A percentile compares a stretch with the other conserved stretches of the same genome.
Evolutionary conservation across 257 asterid genomes (phyloP).

Genomic region (Solanum pinnatisectum): DNA sequence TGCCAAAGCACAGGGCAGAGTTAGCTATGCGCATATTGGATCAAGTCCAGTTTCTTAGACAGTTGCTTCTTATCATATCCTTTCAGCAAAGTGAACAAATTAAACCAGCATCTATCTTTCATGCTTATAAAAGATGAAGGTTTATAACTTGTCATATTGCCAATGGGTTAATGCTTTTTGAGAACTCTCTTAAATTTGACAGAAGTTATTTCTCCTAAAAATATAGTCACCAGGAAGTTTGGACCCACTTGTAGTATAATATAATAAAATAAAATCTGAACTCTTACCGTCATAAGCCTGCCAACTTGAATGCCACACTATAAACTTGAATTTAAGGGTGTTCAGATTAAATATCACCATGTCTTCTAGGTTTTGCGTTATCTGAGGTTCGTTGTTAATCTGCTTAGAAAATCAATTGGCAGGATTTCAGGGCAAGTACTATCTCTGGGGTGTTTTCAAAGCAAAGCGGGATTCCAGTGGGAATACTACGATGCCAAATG

Average conservation of each 20-base stretch:
- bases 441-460: conserved; percentile 81
- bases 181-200: background rate
- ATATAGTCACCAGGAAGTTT: background rate
- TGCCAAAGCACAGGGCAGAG: background rate
- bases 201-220: background rate
- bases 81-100: background rate
- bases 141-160: background rate
- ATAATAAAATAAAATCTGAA: background rate
- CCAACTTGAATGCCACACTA: background rate
- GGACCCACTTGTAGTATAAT: background rate
- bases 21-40: background rate
- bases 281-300: background rate
- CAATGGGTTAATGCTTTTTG: background rate
- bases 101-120: background rate
- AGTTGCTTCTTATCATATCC: background rate
- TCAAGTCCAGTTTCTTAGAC: background rate
- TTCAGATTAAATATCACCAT: background rate
- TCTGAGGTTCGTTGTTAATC: background rate
- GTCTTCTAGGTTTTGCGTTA: background rate
- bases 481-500: background rate
- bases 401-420: conserved; percentile 13
- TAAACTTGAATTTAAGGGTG: background rate
- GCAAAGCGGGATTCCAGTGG: conserved; percentile 15
- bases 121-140: background rate
- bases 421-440: conserved; percentile 53